Base-by-base conservation (phyloP, 176 grass and related monocot genomes). In the Avena eriantha region DNA sequence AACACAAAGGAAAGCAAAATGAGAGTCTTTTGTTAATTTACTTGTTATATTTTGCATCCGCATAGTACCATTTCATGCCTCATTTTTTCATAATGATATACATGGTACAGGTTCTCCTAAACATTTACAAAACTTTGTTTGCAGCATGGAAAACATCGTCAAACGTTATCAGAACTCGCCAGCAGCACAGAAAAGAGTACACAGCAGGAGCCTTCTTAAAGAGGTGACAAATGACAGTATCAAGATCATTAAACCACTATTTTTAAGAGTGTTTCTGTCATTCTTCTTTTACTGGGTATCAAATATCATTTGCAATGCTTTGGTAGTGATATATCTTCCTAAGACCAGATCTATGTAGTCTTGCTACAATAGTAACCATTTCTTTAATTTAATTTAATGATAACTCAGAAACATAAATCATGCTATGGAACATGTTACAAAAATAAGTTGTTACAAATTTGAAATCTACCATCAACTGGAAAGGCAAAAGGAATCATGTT, bases 131-230 rank as follows among this genome's bases (percentile, higher is more conserved):
- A 80, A 15, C 47, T 79, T 69, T 86, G 10, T 86, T 86, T 85
- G 26, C 76, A 86, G 84, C 36, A 18, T 80, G 22, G 84, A 86
- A n/a, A 80, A 22, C 49, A 86, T 70, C n/a, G 46, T 86, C 21
- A 66, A 78, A 57, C 84, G 73, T 29, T 79, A 86, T 33, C 34
- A 79, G 65, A 67, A 86, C 48, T 47, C 24, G 9, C 17, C n/a
- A 86, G 45, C 14, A 56, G 63, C 60, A 46, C 60, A 79, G 57
- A 86, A 76, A 79, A 3, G 12, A 7, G 49, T 33, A 13, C 31
- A 70, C 12, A 22, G 13, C 15, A 69, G 15, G 49, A 16, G 61
- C 75, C 16, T 79, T 86, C 31, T 35, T 43, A 34, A 66, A 71
- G 49, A 86, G 84, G 84, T 86, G 11, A 50, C 3, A n/a, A 54